Base-by-base conservation (phyloP, 1,284 basidiomycete genomes). In the Naganishia albida region DNA sequence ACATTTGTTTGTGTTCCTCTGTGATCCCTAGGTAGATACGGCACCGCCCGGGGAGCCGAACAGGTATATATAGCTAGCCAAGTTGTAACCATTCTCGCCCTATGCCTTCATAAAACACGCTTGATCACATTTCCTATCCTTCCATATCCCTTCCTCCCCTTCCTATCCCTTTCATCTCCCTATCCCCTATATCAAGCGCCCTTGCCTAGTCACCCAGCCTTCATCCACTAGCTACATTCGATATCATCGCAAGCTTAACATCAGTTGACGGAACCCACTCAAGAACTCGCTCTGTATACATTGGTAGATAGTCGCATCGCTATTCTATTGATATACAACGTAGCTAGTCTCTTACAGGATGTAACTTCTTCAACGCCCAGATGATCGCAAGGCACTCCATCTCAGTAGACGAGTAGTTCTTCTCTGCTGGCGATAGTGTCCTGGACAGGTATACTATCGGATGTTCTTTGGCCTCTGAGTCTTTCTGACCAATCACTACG, bases 341-440 rank as follows among this genome's bases (percentile, higher is more conserved):
- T 15, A 6, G 42, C 42, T 43, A 18, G 42, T 16, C 42, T 43
- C 42, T 20, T 20, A 43, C 42, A 16, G 42, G n/a, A n/a, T n/a
- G n/a, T n/a, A n/a, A n/a, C n/a, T n/a, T n/a, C n/a, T n/a, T n/a
- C 25, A 64, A n/a, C 15, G 62, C 63, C 54, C 63, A 59, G 12
- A 67, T 44, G 10, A 67, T 64, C 3, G 51, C 65, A 3, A 63
- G 28, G 26, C 60, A 63, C 38, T 67, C 65, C 26, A 67, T 7
- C 34, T 56, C 62, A 16, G 65, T 67, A 12, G 65, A 63, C 3
- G 63, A 40, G 55, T 65, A 65, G 48, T 60, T 65, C 10, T 43
- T 65, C 38, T 65, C 64, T 2, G 48, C 54, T 26, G 51, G 30
- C 15, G 51, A 52, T 10, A 52, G 30, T 18, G 43, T 63, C 13